These are phyloP conservation scores for Trichoderma gracile DNA, from an alignment of 2,329 filamentous ascomycete genomes.

Conservation along the genomic window DNA sequence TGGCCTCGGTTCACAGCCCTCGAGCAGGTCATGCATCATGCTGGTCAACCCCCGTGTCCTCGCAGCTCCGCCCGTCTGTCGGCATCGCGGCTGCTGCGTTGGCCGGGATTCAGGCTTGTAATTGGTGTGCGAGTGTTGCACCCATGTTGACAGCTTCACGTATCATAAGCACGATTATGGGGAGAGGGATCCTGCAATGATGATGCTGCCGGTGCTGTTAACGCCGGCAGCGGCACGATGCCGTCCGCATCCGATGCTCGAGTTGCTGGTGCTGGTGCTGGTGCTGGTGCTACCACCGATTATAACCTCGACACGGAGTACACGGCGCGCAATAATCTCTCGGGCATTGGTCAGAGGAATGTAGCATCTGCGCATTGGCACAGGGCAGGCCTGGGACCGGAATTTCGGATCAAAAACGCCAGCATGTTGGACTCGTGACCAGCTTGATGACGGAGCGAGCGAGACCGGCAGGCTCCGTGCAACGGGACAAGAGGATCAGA, in stretches of 20 bases:
- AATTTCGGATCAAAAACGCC: neutral
- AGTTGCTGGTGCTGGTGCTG: too few relatives aligned
- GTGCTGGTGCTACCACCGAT: neutral
- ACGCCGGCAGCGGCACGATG: slow-evolving; percentile 1
- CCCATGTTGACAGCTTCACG: neutral
- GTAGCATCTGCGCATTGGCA: neutral
- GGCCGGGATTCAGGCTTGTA: neutral
- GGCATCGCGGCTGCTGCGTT: neutral
- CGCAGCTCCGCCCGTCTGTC: neutral
- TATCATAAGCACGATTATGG: neutral
- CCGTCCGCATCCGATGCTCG: slow-evolving; percentile 11
- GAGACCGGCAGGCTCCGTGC: neutral
- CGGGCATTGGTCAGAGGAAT: neutral
- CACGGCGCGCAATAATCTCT: neutral
- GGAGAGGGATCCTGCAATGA: neutral
- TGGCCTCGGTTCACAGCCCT: slow-evolving; percentile 27
- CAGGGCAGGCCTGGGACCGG: neutral
- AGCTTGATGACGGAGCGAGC: neutral
- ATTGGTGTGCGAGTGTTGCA: neutral
- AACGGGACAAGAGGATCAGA: neutral
- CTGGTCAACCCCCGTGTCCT: neutral
- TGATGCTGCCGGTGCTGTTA: neutral
- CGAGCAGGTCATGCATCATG: neutral
- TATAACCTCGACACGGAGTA: neutral
- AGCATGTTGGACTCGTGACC: slow-evolving; percentile 17